Percentiles rank a stretch among this genome's conserved stretches.
These are phyloP conservation scores for Kalmusia sp. DNA, from an alignment of 2,329 filamentous ascomycete species.

Conservation along the genomic window DNA sequence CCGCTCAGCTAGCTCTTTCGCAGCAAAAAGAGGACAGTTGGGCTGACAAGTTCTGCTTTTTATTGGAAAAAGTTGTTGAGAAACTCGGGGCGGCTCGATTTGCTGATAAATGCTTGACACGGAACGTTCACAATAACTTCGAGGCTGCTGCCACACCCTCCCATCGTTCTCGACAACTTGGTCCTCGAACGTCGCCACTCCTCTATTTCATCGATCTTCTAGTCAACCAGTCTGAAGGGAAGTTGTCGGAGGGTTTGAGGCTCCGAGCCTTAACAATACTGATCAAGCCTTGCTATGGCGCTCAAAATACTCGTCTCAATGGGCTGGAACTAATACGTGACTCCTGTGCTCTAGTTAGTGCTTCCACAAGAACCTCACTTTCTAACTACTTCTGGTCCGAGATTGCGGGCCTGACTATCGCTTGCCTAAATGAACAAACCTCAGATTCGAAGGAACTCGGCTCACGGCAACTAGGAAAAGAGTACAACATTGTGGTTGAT, in stretches of 20 bases:
- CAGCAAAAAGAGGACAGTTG: slow-evolving; percentile 50
- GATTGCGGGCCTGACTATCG: slow-evolving; percentile 27
- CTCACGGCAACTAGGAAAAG: slow-evolving; percentile 62
- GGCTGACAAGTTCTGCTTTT: slow-evolving; percentile 58
- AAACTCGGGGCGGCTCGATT: slow-evolving; percentile 59
- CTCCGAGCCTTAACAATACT: slow-evolving; percentile 52
- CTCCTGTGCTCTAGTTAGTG: slow-evolving; percentile 32
- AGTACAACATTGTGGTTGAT: slow-evolving; percentile 73
- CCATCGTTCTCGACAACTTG: slow-evolving; percentile 58
- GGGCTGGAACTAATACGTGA: slow-evolving; percentile 50
- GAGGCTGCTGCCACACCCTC: slow-evolving; percentile 72
- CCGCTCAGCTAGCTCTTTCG: slow-evolving; percentile 40
- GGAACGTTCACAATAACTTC: slow-evolving; percentile 66
- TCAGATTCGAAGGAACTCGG: slow-evolving; percentile 30
- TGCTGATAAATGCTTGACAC: slow-evolving; percentile 57
- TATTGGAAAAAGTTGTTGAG: slow-evolving; percentile 59
- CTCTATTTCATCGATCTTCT: slow-evolving; percentile 71
- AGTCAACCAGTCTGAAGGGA: slow-evolving; percentile 50
- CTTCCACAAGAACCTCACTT: slow-evolving; percentile 27
- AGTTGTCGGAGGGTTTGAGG: slow-evolving; percentile 48
- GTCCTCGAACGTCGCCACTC: slow-evolving; percentile 65
- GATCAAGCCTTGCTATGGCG: slow-evolving; percentile 65
- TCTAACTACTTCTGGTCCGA: slow-evolving; percentile 37
- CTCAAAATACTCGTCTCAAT: slow-evolving; percentile 41
- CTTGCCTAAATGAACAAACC: slow-evolving; percentile 30